Base-by-base conservation (phyloP, 129 eudicot species). In the Flaveria ramosissima region DNA sequence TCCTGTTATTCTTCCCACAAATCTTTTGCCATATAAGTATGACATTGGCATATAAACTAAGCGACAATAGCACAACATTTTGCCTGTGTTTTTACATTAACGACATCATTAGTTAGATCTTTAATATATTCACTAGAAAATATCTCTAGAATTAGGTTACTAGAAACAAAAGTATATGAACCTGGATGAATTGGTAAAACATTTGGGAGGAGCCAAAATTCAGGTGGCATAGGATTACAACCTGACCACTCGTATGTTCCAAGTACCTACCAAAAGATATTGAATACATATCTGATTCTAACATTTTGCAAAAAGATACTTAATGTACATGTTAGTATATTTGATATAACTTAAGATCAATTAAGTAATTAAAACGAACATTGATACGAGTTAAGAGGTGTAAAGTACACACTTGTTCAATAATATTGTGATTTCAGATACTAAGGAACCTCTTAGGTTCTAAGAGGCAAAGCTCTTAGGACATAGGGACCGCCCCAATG, bases 191-290 rank as follows among this genome's bases (percentile, higher is more conserved):
- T 21, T 5, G 96, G 96, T 6, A 82, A 67, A 73, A 79, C 45
- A 0, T 83, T 57, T 2, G 96, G 92, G 56, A 89, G 81, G 17
- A 89, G 82, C 87, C 78, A 87, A 42, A 87, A 81, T 23, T 89
- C 96, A 0, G 96, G 96, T 52, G 96, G 96, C 84, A 85, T 83
- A 4, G 90, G 96, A 45, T 89, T 89, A 78, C 85, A 74, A 39
- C 96, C 96, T 12, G 65, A 78, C 96, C 96, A 87, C 2, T 89
- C 96, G 61, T 66, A 85, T 43, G 83, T 78, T 81, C 96, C 96
- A 51, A 89, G 85, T 15, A 87, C 77, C 92, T 89, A 61, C 60
- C 75, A 57, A 62, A 68, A 55, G 26, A 36, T 14, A 47, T 1
- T 2, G 55, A 26, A 24, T 3, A n/a, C 15, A 17, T 17, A 27